Conservation (phyloP, 2,329 filamentous ascomycete genomes). For the Elsinoe ampelina region DNA sequence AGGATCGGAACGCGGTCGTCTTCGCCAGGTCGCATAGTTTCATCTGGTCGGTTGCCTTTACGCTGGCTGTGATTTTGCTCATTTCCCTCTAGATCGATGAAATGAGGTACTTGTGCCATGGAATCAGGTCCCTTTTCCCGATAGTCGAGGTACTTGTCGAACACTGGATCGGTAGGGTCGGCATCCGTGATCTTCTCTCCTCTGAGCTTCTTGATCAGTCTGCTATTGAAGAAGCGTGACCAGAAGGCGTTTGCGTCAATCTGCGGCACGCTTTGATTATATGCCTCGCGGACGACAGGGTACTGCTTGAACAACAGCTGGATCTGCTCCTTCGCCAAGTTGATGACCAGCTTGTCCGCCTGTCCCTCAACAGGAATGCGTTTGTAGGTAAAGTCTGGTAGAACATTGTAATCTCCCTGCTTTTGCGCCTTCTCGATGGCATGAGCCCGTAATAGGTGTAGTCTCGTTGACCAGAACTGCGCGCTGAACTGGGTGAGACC, state of each 20-base stretch:
- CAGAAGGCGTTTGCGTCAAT: slow-evolving; percentile 68
- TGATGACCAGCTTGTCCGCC: slow-evolving; percentile 61
- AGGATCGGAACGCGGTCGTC: slow-evolving; percentile 78
- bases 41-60: slow-evolving; percentile 76
- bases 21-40: slow-evolving; percentile 74
- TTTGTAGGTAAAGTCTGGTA: slow-evolving; percentile 68
- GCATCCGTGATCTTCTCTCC: slow-evolving; percentile 76
- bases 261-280: slow-evolving; percentile 85
- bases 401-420: slow-evolving; percentile 84
- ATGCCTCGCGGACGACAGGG: slow-evolving; percentile 78
- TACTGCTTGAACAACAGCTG: slow-evolving; percentile 90
- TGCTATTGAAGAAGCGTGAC: slow-evolving; percentile 87
- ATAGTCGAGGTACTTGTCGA: slow-evolving; percentile 75
- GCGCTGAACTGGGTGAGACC: slow-evolving; percentile 71
- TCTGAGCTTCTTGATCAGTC: slow-evolving; percentile 80
- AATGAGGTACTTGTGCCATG: slow-evolving; percentile 66
- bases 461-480: slow-evolving; percentile 89
- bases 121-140: slow-evolving; percentile 45
- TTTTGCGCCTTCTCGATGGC: slow-evolving; percentile 82
- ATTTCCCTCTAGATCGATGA: slow-evolving; percentile 87
- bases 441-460: slow-evolving; percentile 77
- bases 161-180: slow-evolving; percentile 66
- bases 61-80: slow-evolving; percentile 88
- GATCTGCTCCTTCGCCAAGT: slow-evolving; percentile 84
- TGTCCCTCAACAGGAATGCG: slow-evolving; percentile 42